phyloP scores from a whole-genome alignment of 2,329 filamentous ascomycete species.

The Metarhizium brunneum region DNA sequence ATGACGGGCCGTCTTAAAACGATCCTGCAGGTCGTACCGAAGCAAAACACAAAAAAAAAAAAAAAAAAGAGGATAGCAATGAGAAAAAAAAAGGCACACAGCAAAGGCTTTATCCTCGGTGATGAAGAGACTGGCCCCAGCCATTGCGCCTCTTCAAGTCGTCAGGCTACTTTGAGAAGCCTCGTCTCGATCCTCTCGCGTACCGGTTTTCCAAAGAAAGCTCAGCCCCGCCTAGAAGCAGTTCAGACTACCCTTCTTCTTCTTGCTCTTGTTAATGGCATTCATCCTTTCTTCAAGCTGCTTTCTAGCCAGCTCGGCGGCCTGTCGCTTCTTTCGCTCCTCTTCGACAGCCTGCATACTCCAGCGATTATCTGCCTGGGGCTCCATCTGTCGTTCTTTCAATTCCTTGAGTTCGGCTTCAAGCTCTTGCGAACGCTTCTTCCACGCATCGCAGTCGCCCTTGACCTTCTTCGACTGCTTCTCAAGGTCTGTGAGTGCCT shows the following conservation, averaged over 20 bases:
- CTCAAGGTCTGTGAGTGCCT: slow-evolving; percentile 90
- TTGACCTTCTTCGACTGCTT: slow-evolving; percentile 87
- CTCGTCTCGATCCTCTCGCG: background rate
- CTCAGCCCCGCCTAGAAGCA: slow-evolving; percentile 63
- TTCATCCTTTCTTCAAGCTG: slow-evolving; percentile 95
- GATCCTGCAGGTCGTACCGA: background rate
- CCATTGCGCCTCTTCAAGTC: background rate
- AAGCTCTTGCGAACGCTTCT: slow-evolving; percentile 69
- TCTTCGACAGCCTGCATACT: slow-evolving; percentile 89
- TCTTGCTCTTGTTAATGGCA: slow-evolving; percentile 78
- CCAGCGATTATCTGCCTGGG: slow-evolving; percentile 48
- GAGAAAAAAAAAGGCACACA: background rate
- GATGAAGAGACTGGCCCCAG: background rate
- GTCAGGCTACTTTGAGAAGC: background rate
- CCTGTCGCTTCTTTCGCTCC: slow-evolving; percentile 83
- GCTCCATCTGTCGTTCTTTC: slow-evolving; percentile 39
- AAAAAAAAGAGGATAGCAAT: background rate
- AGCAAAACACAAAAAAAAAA: background rate
- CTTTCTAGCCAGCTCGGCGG: slow-evolving; percentile 79
- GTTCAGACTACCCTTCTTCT: slow-evolving; percentile 92
- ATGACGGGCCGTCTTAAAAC: background rate
- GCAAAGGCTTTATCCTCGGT: background rate
- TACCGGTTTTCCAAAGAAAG: slow-evolving; percentile 8
- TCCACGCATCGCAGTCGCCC: slow-evolving; percentile 81
- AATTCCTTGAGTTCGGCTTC: slow-evolving; percentile 64